Conservation (phyloP, 2,329 filamentous ascomycete genomes). For the Calonectria henricotiae region DNA sequence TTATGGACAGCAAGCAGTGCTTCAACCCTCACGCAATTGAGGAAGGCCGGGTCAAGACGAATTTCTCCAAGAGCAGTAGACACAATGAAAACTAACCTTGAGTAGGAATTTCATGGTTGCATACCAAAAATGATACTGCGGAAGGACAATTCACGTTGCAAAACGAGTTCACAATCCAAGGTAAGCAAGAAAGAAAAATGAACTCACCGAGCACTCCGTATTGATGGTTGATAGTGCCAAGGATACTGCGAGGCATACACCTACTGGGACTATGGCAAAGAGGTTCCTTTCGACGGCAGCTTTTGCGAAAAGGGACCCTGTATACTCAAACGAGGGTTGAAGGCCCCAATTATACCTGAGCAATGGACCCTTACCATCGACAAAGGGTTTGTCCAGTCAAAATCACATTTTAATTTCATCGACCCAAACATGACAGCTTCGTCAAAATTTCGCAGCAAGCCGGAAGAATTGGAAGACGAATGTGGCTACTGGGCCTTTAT, state of each 20-base stretch:
- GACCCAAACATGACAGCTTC: conserved; percentile 7
- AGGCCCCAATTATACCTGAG: background rate
- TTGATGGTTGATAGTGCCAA: conserved; percentile 18
- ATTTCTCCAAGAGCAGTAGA: background rate
- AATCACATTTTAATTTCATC: background rate
- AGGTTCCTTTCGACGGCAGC: conserved; percentile 16
- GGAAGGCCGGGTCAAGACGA: background rate
- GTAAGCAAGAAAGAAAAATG: background rate
- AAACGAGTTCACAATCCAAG: background rate
- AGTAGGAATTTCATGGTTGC: conserved; percentile 7
- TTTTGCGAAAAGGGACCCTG: conserved; percentile 17
- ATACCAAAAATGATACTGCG: background rate
- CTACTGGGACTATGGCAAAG: conserved; percentile 24
- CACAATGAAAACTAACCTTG: background rate
- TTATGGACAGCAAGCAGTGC: conserved; percentile 1
- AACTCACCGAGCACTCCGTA: background rate
- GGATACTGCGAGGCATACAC: conserved; percentile 23
- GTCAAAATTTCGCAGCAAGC: background rate
- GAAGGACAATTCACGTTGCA: background rate
- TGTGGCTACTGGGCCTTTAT: conserved; percentile 34
- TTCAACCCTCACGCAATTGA: background rate
- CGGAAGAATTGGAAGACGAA: background rate
- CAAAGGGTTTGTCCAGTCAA: background rate
- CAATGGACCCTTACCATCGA: background rate
- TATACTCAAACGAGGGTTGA: conserved; percentile 1